These are phyloP conservation scores for Umbelopsis sp. DNA, from an alignment of 371 early-diverging fungal genomes.

Conservation along the genomic window DNA sequence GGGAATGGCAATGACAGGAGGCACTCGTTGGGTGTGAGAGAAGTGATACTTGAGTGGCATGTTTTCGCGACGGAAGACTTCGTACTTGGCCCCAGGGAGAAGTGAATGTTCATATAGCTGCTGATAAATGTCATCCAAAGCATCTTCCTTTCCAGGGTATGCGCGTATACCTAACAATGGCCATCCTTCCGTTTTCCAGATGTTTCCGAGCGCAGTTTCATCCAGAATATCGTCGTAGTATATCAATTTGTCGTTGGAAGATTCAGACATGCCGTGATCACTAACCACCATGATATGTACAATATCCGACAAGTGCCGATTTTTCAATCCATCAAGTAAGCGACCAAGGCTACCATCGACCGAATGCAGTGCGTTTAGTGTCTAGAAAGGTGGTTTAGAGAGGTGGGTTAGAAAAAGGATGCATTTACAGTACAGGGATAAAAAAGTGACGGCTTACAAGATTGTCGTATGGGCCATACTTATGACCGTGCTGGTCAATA, in stretches of 20 bases:
- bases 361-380: slow-evolving; percentile 30
- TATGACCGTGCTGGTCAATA: slow-evolving; percentile 85
- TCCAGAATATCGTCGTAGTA: slow-evolving; percentile 73
- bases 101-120: slow-evolving; percentile 19
- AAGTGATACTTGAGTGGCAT: slow-evolving; percentile 71
- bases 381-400: slow-evolving; percentile 25
- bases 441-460: slow-evolving; percentile 34
- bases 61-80: slow-evolving; percentile 65
- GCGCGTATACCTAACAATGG: slow-evolving; percentile 55
- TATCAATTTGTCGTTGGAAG: slow-evolving; percentile 55
- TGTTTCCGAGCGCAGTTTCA: slow-evolving; percentile 33
- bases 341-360: slow-evolving; percentile 75
- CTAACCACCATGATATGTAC: slow-evolving; percentile 89
- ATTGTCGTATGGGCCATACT: slow-evolving; percentile 74
- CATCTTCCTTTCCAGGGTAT: slow-evolving; percentile 28
- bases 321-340: slow-evolving; percentile 59
- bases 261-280: slow-evolving; percentile 93
- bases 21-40: slow-evolving; percentile 56
- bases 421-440: neutral
- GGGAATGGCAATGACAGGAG: slow-evolving; percentile 76
- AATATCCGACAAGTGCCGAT: slow-evolving; percentile 65
- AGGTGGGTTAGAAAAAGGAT: neutral
- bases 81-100: slow-evolving; percentile 42
- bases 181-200: slow-evolving; percentile 35
- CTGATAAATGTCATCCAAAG: slow-evolving; percentile 34